Conservation (phyloP, 106 monocot species). For the Acanthochlamys bracteata region DNA sequence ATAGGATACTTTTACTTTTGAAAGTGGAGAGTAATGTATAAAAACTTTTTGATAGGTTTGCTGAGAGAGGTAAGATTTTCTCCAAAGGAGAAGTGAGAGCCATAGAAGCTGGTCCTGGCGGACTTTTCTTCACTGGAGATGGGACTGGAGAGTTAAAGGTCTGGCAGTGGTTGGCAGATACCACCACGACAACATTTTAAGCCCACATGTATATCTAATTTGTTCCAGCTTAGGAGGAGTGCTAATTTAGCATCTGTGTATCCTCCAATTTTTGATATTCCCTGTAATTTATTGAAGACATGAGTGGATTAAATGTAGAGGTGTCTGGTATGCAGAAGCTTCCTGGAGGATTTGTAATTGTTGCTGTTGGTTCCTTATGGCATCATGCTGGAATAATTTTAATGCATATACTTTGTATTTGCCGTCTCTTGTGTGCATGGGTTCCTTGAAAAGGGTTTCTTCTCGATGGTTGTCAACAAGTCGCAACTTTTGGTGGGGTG, state of each 20-base stretch:
- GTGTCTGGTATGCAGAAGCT: background rate
- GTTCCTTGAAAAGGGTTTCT: too few species aligned
- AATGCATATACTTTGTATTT: too few species aligned
- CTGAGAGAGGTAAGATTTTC: conserved; percentile 73
- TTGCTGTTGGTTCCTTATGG: too few species aligned
- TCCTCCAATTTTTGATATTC: background rate
- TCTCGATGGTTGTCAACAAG: too few species aligned
- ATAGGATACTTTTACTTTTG: background rate
- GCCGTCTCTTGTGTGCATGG: too few species aligned
- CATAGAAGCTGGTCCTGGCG: conserved; percentile 63
- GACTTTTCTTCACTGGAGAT: conserved; percentile 86
- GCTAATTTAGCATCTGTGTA: background rate
- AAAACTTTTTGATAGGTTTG: conserved; percentile 34
- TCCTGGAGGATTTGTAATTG: background rate
- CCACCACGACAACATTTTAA: conserved; percentile 7
- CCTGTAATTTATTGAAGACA: background rate
- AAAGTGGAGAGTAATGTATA: background rate
- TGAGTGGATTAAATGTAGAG: background rate
- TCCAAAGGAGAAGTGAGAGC: conserved; percentile 71
- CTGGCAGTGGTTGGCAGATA: conserved; percentile 54
- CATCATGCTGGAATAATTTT: too few species aligned
- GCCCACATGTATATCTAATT: background rate
- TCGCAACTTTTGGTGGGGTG: too few species aligned
- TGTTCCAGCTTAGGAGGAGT: background rate
- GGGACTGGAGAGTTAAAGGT: conserved; percentile 75